phyloP scores from a whole-genome alignment of 495 filamentous ascomycete genomes.

The Alectoria sarmentosa region DNA sequence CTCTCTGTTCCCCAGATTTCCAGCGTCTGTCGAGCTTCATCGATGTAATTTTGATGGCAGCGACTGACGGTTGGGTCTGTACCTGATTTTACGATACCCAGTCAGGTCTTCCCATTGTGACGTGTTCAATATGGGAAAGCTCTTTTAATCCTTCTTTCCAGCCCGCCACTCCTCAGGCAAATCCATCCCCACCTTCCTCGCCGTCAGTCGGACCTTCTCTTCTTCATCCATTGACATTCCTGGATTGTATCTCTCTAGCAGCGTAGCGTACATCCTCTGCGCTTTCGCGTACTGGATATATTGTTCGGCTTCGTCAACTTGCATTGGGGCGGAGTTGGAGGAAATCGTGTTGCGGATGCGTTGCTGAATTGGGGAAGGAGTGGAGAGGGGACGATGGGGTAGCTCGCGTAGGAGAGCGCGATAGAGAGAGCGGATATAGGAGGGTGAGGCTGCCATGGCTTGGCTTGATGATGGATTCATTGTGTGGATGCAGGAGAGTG shows the following conservation, averaged over 20 bases:
- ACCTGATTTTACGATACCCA: neutral
- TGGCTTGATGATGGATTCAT: neutral
- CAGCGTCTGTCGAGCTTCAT: neutral
- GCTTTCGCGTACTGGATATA: constrained; percentile 70
- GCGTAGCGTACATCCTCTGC: constrained; percentile 69
- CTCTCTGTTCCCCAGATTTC: neutral
- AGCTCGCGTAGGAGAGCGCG: constrained; percentile 87
- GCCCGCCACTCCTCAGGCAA: constrained; percentile 52
- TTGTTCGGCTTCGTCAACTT: constrained; percentile 61
- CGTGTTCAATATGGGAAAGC: neutral
- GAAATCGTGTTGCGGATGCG: constrained; percentile 44
- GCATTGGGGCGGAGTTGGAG: constrained; percentile 38
- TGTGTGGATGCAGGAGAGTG: neutral
- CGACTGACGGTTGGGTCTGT: neutral
- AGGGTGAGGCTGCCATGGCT: constrained; percentile 22
- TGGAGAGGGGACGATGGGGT: constrained; percentile 56
- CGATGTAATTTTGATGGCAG: neutral
- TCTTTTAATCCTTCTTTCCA: constrained; percentile 10
- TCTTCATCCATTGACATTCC: constrained; percentile 79
- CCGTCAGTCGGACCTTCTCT: constrained; percentile 74
- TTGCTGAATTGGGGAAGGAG: constrained; percentile 40
- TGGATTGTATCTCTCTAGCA: constrained; percentile 90
- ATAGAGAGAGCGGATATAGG: constrained; percentile 70
- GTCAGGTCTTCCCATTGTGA: no score
- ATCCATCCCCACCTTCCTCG: constrained; percentile 82